Conservation (phyloP, 1,139 yeast genomes). For the Nakaseomyces bracarensis region DNA sequence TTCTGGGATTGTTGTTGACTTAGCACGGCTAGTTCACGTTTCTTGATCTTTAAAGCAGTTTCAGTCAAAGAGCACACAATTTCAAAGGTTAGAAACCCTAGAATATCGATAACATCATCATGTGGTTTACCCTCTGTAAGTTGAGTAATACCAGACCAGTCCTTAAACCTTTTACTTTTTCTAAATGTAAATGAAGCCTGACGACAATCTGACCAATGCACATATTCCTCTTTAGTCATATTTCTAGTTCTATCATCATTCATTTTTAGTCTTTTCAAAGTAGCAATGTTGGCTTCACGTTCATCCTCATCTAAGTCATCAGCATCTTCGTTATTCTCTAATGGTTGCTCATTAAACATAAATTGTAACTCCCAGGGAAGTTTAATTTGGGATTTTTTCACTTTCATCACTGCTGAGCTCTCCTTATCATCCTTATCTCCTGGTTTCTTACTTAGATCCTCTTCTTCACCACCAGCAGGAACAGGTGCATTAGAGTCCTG, state of each 20-base stretch:
- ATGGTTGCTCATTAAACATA: constrained; percentile 85
- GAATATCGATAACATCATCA: constrained; percentile 92
- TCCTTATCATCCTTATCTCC: constrained; percentile 39
- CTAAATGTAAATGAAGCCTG: constrained; percentile 95
- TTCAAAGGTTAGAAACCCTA: constrained; percentile 92
- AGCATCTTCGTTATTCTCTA: constrained; percentile 71
- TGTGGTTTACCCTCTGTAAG: constrained; percentile 86
- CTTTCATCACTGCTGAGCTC: constrained; percentile 52
- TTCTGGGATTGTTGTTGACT: constrained; percentile 28
- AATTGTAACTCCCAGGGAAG: constrained; percentile 94
- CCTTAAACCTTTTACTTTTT: constrained; percentile 85
- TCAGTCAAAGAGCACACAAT: constrained; percentile 93
- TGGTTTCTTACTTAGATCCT: constrained; percentile 34
- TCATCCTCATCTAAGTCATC: constrained; percentile 71
- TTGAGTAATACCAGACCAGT: constrained; percentile 87
- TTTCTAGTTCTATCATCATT: constrained; percentile 90
- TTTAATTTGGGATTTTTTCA: constrained; percentile 72
- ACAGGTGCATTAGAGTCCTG: constrained; percentile 75
- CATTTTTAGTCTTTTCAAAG: constrained; percentile 75
- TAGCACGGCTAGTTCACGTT: constrained; percentile 47
- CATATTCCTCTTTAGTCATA: constrained; percentile 96
- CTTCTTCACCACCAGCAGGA: constrained; percentile 38
- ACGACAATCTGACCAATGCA: constrained; percentile 97
- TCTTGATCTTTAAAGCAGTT: constrained; percentile 76
- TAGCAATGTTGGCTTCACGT: constrained; percentile 81